Percentiles rank a stretch among this genome's conserved stretches.
Conservation (phyloP, 257 asterid species). For the Solanum chmielewskii region DNA sequence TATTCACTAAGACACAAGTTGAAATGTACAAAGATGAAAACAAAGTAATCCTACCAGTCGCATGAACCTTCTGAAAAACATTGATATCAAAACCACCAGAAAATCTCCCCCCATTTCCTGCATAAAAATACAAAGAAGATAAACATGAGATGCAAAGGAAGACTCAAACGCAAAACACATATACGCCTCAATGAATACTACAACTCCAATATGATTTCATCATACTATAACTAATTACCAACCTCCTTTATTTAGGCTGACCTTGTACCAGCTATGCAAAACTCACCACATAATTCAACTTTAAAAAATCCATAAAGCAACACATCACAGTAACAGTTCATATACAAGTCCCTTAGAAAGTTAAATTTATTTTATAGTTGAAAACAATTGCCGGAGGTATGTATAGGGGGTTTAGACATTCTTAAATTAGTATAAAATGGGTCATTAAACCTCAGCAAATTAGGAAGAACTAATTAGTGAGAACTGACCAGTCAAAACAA, state of each 20-base stretch:
- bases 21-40: neutral
- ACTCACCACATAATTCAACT: neutral
- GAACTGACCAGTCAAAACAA: conserved; percentile 61
- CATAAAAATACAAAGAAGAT: conserved; percentile 8
- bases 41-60: conserved; percentile 35
- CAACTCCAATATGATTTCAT: neutral
- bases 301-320: neutral
- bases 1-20: neutral
- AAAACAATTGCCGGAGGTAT: neutral
- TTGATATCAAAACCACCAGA: conserved; percentile 95
- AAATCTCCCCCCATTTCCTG: conserved; percentile 70
- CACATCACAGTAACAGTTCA: neutral
- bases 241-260: neutral
- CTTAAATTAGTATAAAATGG: neutral
- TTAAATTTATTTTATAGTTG: neutral
- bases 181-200: neutral
- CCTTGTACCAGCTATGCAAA: neutral
- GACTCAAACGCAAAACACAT: neutral
- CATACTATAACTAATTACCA: neutral
- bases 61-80: conserved; percentile 63
- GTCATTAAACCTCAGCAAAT: neutral
- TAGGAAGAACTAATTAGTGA: neutral
- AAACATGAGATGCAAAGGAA: neutral
- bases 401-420: neutral
- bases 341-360: neutral